Percentiles rank a stretch among this genome's conserved stretches.
Conservation (phyloP, 2,329 filamentous ascomycete genomes). For the Penicillium sp. region DNA sequence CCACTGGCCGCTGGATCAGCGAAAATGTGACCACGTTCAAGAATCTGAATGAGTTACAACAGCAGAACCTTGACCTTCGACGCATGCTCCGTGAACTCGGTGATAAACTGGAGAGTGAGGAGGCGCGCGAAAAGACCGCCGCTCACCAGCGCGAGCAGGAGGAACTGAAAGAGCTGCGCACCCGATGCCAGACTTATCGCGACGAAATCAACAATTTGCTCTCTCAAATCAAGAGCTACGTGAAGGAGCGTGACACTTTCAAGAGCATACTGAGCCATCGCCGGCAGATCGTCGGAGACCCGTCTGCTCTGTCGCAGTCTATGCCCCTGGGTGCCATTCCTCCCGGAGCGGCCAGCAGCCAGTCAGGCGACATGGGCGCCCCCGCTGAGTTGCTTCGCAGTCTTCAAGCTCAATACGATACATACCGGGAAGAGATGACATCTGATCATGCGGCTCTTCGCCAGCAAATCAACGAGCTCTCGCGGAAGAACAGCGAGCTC, state of each 20-base stretch:
- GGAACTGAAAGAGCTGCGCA: slow-evolving; percentile 67
- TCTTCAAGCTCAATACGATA: slow-evolving; percentile 83
- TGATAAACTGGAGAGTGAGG: slow-evolving; percentile 85
- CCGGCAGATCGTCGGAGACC: slow-evolving; percentile 55
- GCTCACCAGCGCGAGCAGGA: slow-evolving; percentile 56
- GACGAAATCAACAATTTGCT: slow-evolving; percentile 81
- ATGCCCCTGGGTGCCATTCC: slow-evolving; percentile 53
- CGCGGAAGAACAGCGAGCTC: slow-evolving; percentile 73
- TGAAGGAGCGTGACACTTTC: slow-evolving; percentile 96
- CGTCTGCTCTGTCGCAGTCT: slow-evolving; percentile 67
- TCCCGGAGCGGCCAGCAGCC: slow-evolving; percentile 44
- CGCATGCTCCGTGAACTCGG: slow-evolving; percentile 78
- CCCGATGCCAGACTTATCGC: slow-evolving; percentile 70
- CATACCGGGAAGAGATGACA: slow-evolving; percentile 78
- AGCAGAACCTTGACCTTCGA: slow-evolving; percentile 80
- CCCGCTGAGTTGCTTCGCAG: slow-evolving; percentile 77
- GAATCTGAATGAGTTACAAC: slow-evolving; percentile 75
- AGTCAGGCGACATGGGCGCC: slow-evolving; percentile 56
- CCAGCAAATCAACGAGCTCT: slow-evolving; percentile 75
- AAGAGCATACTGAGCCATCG: slow-evolving; percentile 82
- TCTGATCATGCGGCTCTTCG: slow-evolving; percentile 78
- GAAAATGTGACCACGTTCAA: slow-evolving; percentile 87
- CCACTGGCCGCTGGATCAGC: slow-evolving; percentile 84
- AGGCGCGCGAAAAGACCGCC: slow-evolving; percentile 61
- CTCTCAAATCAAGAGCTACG: slow-evolving; percentile 83